Percentiles rank a stretch among this genome's conserved stretches.
Conservation (phyloP, 148 eudicot species). For the Chenopodium quinoa region DNA sequence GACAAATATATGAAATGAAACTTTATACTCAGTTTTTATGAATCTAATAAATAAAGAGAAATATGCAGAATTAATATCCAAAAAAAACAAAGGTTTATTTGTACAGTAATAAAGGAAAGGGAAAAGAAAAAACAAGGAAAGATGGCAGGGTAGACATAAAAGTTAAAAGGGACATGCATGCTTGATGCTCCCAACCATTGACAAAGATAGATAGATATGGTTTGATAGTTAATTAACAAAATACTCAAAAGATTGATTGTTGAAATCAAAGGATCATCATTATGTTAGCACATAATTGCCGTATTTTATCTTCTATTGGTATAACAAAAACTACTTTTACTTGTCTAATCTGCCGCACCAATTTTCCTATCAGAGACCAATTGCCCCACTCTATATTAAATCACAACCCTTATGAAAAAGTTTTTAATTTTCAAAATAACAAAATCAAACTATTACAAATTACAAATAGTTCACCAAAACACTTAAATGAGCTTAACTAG, state of each 20-base stretch:
- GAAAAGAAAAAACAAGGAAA: background rate
- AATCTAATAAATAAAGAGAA: too few species aligned
- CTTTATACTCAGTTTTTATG: too few species aligned
- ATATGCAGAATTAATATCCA: too few species aligned
- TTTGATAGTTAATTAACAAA: constrained; percentile 6
- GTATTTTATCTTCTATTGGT: constrained; percentile 9
- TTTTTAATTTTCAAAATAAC: too few species aligned
- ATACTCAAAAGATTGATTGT: constrained; percentile 7
- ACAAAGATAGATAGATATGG: constrained; percentile 1
- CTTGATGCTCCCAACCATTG: background rate
- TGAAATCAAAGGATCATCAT: constrained; percentile 20
- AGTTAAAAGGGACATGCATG: background rate
- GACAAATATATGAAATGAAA: too few species aligned
- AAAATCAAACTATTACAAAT: too few species aligned
- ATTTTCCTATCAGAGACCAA: constrained; percentile 6
- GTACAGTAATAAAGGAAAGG: too few species aligned
- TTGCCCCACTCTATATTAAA: background rate
- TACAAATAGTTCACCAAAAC: too few species aligned
- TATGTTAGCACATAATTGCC: constrained; percentile 21
- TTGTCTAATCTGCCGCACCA: constrained; percentile 21
- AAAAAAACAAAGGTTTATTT: too few species aligned
- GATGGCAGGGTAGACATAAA: background rate
- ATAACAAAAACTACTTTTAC: constrained; percentile 8
- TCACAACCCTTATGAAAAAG: too few species aligned
- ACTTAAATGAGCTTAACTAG: too few species aligned